These are phyloP conservation scores for Citrullus colocynthis DNA, from an alignment of 306 rosid genomes.

Conservation along the genomic window DNA sequence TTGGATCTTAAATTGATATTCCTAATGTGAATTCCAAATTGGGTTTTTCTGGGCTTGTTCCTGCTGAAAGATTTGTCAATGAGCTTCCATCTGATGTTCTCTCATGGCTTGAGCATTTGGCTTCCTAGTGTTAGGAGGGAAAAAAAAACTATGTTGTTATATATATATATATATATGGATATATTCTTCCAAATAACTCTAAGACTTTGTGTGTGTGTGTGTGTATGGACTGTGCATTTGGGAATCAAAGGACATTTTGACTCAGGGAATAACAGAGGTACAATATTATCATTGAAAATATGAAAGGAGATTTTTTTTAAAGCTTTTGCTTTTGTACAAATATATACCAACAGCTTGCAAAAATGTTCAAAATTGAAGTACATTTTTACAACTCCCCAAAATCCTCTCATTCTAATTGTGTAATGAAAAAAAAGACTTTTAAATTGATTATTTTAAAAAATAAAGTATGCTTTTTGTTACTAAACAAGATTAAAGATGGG, in stretches of 20 bases:
- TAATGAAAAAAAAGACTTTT: no score
- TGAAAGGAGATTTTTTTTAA: background rate
- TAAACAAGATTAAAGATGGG: background rate
- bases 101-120: conserved; percentile 61
- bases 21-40: conserved; percentile 92
- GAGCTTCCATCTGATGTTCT: conserved; percentile 81
- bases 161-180: background rate
- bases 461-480: background rate
- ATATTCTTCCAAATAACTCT: background rate
- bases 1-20: conserved; percentile 30
- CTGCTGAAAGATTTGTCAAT: conserved; percentile 43
- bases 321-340: background rate
- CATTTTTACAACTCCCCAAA: background rate
- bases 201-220: background rate
- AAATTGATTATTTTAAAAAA: background rate
- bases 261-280: conserved; percentile 40
- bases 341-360: background rate
- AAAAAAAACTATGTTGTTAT: no score
- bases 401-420: background rate
- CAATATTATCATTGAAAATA: conserved; percentile 21
- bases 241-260: conserved; percentile 18
- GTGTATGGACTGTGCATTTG: background rate
- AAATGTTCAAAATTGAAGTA: background rate
- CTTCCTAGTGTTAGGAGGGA: conserved; percentile 29
- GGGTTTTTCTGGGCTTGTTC: conserved; percentile 68